Conservation (phyloP, 2,329 filamentous ascomycete species). For the Neobulgaria alba region DNA sequence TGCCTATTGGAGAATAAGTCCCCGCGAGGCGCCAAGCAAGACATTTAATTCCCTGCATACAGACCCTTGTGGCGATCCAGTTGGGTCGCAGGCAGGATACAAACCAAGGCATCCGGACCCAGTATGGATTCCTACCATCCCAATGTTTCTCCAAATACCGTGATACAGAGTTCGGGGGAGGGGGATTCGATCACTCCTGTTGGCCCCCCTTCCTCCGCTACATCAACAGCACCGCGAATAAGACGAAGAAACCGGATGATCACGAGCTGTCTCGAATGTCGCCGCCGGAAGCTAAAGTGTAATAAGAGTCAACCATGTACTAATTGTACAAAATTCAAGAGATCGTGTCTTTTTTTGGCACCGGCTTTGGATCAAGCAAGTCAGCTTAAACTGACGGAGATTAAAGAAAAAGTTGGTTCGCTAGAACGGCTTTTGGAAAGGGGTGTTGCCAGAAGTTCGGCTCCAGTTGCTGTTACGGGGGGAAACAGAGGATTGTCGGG, state of each 20-base stretch:
- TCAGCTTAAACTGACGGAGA: constrained; percentile 62
- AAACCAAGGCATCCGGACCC: too few species aligned
- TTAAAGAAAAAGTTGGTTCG: constrained; percentile 70
- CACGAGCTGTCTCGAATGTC: constrained; percentile 61
- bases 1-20: too few species aligned
- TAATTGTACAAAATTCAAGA: constrained; percentile 32
- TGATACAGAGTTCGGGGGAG: too few species aligned
- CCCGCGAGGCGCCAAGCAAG: too few species aligned
- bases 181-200: too few species aligned
- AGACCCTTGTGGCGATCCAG: too few species aligned
- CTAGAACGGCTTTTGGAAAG: constrained; percentile 62
- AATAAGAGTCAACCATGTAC: constrained; percentile 64
- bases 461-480: constrained; percentile 4
- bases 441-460: constrained; percentile 48
- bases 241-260: constrained; percentile 54
- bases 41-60: too few species aligned
- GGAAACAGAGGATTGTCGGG: constrained; percentile 30
- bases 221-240: constrained; percentile 18
- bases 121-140: too few species aligned
- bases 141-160: too few species aligned
- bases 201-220: too few species aligned
- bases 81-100: too few species aligned
- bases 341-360: constrained; percentile 36
- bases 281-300: constrained; percentile 70
- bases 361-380: constrained; percentile 53